phyloP scores from a whole-genome alignment of 1,139 yeast species.

The Geotrichum restrictum region DNA sequence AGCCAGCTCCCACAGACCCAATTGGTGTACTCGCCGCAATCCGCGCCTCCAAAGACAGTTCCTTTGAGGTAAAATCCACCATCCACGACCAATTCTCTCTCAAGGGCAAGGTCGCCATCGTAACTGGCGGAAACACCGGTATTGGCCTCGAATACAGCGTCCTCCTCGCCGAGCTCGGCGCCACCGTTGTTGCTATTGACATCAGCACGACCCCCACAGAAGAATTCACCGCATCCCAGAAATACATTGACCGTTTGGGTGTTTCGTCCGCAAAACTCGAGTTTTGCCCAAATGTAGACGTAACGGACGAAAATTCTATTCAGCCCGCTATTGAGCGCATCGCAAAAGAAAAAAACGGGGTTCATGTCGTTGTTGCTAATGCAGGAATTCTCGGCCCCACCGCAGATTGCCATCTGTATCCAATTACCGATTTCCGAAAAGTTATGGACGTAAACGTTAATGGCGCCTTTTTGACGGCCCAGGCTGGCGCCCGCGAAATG shows the following conservation, averaged over 20 bases:
- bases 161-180: slow-evolving; percentile 43
- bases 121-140: slow-evolving; percentile 44
- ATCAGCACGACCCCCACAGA: slow-evolving; percentile 27
- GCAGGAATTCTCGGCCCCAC: slow-evolving; percentile 58
- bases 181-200: slow-evolving; percentile 39
- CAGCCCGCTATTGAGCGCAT: slow-evolving; percentile 43
- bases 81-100: slow-evolving; percentile 39
- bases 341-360: slow-evolving; percentile 51
- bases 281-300: slow-evolving; percentile 45
- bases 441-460: slow-evolving; percentile 49
- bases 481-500: slow-evolving; percentile 46
- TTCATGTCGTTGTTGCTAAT: slow-evolving; percentile 63
- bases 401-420: slow-evolving; percentile 45
- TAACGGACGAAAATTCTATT: slow-evolving; percentile 46
- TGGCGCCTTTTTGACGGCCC: slow-evolving; percentile 53
- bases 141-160: slow-evolving; percentile 41
- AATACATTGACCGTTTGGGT: slow-evolving; percentile 37
- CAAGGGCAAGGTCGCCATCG: slow-evolving; percentile 39
- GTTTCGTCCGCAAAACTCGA: slow-evolving; percentile 28
- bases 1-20: slow-evolving; percentile 30
- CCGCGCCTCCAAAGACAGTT: slow-evolving; percentile 30
- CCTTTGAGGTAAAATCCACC: slow-evolving; percentile 28
- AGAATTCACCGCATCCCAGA: slow-evolving; percentile 36
- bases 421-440: slow-evolving; percentile 43
- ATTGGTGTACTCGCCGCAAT: slow-evolving; percentile 35